phyloP scores from a whole-genome alignment of 768 basidiomycete species.

The Lactarius tabidus region DNA sequence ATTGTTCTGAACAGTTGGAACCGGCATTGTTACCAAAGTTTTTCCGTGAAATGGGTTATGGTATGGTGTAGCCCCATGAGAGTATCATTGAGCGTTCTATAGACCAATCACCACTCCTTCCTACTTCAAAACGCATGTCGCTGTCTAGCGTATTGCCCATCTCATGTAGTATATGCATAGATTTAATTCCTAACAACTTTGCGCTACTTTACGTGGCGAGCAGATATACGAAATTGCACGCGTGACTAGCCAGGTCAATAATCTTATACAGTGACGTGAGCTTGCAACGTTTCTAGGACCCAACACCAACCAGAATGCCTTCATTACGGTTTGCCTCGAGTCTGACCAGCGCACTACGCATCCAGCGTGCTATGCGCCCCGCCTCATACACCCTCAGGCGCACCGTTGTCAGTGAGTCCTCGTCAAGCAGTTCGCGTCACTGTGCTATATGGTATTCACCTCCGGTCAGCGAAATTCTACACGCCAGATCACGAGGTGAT shows the following conservation, averaged over 20 bases:
- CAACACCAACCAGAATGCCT: slow-evolving; percentile 14
- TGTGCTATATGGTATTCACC: neutral
- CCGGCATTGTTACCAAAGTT: slow-evolving; percentile 90
- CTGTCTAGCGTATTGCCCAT: neutral
- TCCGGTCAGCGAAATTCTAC: slow-evolving; percentile 62
- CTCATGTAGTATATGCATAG: slow-evolving; percentile 13
- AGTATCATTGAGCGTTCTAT: neutral
- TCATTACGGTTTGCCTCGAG: slow-evolving; percentile 34
- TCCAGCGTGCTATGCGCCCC: slow-evolving; percentile 29
- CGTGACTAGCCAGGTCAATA: neutral
- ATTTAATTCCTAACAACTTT: slow-evolving; percentile 12
- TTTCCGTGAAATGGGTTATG: slow-evolving; percentile 40
- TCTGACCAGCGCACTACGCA: slow-evolving; percentile 27
- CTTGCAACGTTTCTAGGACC: neutral
- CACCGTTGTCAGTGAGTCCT: slow-evolving; percentile 57
- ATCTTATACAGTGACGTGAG: neutral
- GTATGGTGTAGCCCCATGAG: neutral
- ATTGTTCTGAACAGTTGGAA: slow-evolving; percentile 59
- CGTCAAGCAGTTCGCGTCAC: neutral
- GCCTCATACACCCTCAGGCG: slow-evolving; percentile 38
- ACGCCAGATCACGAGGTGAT: slow-evolving; percentile 88
- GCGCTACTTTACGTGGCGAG: neutral
- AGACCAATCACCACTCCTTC: slow-evolving; percentile 17
- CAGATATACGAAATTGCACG: neutral
- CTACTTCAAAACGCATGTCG: slow-evolving; percentile 3